A percentile compares a stretch with the other conserved stretches of the same genome.
Evolutionary conservation across 805 yeast species (phyloP).

Genomic region (Starmerella apis): DNA sequence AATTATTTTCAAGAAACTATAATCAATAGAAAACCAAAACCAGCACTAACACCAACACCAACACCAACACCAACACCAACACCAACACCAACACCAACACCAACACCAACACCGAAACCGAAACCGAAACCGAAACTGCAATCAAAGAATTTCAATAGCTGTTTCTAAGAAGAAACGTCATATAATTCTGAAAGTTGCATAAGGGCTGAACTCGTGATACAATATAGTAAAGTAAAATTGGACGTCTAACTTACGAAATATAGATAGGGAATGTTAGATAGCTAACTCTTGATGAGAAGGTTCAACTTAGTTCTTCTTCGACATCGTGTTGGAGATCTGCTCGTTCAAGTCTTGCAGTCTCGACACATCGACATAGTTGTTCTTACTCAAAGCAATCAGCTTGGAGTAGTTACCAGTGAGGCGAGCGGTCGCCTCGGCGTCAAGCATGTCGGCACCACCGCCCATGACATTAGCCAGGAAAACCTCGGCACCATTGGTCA

Average conservation of each 20-base stretch:
- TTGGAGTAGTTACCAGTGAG: conserved; percentile 21
- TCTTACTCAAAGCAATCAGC: conserved; percentile 14
- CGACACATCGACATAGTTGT: conserved; percentile 20
- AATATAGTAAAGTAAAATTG: no score
- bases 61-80: no score
- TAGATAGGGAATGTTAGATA: neutral
- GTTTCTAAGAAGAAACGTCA: no score
- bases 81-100: no score
- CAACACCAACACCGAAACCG: no score
- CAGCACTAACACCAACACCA: no score
- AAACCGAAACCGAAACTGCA: no score
- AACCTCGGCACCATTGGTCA: conserved; percentile 13
- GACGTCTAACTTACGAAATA: neutral
- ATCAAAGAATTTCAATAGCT: no score
- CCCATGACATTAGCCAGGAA: conserved; percentile 23
- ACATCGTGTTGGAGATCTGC: conserved; percentile 15
- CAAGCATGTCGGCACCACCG: conserved; percentile 19
- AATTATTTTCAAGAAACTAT: neutral
- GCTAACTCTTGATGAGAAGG: neutral
- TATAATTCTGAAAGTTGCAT: no score
- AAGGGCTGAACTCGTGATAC: no score
- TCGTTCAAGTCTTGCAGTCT: conserved; percentile 18
- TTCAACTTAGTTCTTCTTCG: neutral
- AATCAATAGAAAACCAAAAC: no score
- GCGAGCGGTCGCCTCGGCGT: conserved; percentile 13